Evolutionary conservation across 2,329 filamentous ascomycete genomes (phyloP), one percentile per base, ranked within the genome.

Genomic region (Malbranchea zuffiana): DNA sequence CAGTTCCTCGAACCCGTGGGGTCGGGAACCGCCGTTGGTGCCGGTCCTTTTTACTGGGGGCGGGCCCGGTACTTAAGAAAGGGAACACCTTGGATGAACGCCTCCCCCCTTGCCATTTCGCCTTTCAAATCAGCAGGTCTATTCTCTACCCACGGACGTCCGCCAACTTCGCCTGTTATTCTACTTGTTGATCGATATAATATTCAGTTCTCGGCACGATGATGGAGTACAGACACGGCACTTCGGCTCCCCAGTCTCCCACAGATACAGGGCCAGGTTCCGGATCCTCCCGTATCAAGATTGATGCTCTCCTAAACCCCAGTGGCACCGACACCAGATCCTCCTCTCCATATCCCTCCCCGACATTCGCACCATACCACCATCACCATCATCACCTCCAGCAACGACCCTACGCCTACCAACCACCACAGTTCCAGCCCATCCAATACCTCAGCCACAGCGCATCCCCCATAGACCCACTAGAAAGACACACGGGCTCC

Each of bases 401-500:
- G 20, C 17, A 43, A 27, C 12, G 19, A 41, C 17, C 13, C 24
- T 30, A 28, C 18, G 18, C 27, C 8, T 35, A 37, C 25, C 29
- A 40, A 17, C 29, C 6, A 16, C 15, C 40, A 8, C 40, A 37
- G 4, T 37, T 34, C 28, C 33, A 16, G 10, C 30, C 28, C 2
- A 17, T 37, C 13, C 41, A 37, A 28, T 40, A 40, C 15, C 30
- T 31, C 17, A 40, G 24, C 13, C 33, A 26, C 7, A 17, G 21
- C 7, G 12, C 35, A 21, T 16, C 27, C 8, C 34, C 37, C 7
- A 37, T 39, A 16, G 37, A 43, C 23, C 24, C 25, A 32, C 31
- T 25, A 32, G 24, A 19, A 15, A 37, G 30, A 29, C 31, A 25
- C 18, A 43, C 30, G 5, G 34, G 47, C 18, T 58, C 58, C 23